phyloP scores from a whole-genome alignment of 345 rosid genomes.

The Diplotaxis tenuifolia region DNA sequence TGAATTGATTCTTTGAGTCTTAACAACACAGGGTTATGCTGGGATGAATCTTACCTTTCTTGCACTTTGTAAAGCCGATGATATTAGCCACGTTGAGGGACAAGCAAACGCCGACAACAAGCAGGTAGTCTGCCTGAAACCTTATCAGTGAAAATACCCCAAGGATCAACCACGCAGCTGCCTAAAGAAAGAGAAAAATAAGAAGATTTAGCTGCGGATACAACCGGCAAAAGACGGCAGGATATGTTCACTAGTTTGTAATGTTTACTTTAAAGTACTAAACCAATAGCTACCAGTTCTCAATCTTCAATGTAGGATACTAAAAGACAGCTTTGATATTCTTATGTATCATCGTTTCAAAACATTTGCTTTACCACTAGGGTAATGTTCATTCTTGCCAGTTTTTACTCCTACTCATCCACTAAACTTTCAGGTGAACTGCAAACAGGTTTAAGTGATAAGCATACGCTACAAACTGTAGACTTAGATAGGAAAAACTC shows the following conservation, averaged over 20 bases:
- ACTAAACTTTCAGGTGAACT: conserved; percentile 4
- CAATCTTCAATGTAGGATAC: background rate
- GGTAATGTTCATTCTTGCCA: conserved; percentile 14
- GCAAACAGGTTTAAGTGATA: background rate
- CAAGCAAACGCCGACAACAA: conserved; percentile 62
- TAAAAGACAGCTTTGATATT: background rate
- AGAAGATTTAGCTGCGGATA: background rate
- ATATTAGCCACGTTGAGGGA: conserved; percentile 64
- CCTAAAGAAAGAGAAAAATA: conserved; percentile 35
- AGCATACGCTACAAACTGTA: background rate
- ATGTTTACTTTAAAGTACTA: background rate
- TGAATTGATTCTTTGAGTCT: background rate
- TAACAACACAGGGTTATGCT: background rate
- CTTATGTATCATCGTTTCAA: background rate
- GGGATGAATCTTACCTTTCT: conserved; percentile 46
- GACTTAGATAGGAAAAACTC: conserved; percentile 22
- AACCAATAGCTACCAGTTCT: conserved; percentile 10
- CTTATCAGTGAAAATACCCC: conserved; percentile 64
- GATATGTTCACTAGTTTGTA: background rate
- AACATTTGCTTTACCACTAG: conserved; percentile 1
- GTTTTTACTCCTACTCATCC: conserved; percentile 2
- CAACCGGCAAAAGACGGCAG: background rate
- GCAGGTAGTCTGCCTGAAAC: conserved; percentile 64
- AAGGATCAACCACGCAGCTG: conserved; percentile 54
- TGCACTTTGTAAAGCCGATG: conserved; percentile 69